Base-by-base conservation (phyloP, 2,329 filamentous ascomycete genomes). In the Didymella lethalis region DNA sequence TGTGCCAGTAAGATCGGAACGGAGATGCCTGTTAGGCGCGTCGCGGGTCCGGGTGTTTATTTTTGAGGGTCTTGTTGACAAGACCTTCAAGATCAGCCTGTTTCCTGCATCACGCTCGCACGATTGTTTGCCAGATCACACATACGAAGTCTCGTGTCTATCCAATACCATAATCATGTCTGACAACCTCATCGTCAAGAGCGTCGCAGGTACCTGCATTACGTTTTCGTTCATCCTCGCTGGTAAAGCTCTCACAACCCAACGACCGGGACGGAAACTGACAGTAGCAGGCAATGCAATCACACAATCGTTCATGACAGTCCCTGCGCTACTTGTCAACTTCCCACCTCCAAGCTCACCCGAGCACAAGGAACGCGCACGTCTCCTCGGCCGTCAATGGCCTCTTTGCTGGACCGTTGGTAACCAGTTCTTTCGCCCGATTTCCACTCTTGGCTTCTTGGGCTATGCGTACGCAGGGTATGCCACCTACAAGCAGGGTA, bases 301-400 rank as follows among this genome's bases (percentile, higher is more conserved):
- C 54, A 84, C 82, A 25, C 81, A 83, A 70, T 83, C 81, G 16
- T 83, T 79, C 72, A 83, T 83, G 81, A 80, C 80, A 16, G 78
- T 83, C 36, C 81, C 82, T 6, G 81, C 80, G 4, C 73, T 83
- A 36, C 74, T 84, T 14, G 77, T 81, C 60, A 77, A 81, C 63
- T 82, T 82, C 66, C 80, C 80, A 25, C 59, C 72, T 7, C 72
- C 80, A 25, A 74, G 73, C 5, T 75, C 77, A 2, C 74, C 78
- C 1, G 75, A 78, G 10, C 78, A 82, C 64, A 71, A 74, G 3
- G 70, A 75, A 7, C 77, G 80, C 60, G 79, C 80, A 18, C 76
- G 73, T 26, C 77, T 81, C 32, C 79, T 84, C 4, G 81, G 80
- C 28, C 75, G 76, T 11, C 81, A 83, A 72, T 84, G 82, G 82